Evolutionary conservation across 1,284 basidiomycete species (phyloP), one percentile per base, ranked within the genome.

Genomic region (Phenoliferia sp.): DNA sequence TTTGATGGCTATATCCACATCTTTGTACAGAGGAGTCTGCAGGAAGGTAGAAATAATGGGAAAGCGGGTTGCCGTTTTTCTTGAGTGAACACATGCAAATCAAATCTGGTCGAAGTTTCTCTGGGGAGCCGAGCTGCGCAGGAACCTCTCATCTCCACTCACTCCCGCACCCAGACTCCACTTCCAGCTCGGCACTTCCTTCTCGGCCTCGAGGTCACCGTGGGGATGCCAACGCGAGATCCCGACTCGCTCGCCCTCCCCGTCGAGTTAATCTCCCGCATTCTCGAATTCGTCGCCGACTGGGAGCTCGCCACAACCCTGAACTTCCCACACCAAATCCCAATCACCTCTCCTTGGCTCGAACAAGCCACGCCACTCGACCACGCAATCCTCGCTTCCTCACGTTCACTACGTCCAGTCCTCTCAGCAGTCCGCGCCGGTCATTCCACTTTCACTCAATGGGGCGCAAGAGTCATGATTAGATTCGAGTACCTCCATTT

Each of bases 281-380:
- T 71, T 50, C 34, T 71, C 26, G 29, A 35, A 16, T 22, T 26
- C 9, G 33, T n/a, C 5, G 29, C 22, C 57, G 87, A 90, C 76
- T 92, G 90, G 88, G 88, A 90, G 74, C 85, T 92, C 22, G 83
- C 86, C 28, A 86, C 85, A 68, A 87, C 90, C 15, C 84, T 92
- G 34, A 86, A 87, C 32, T 79, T 90, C 1, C 87, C 87, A 22
- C 88, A 88, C 3, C 85, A 85, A 2, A 77, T 91, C 2, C 79
- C 84, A 3, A 82, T 82, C 29, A 89, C 90, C 10, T 78, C 82
- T 4, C 85, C 87, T 28, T 92, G 90, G 90, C 44, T 65, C 16
- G 76, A 75, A 48, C 83, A 84, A 52, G 88, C 90, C 7, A 85
- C 86, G 29, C 76, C 79, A 26, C 85, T 85, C 17, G 72, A 73